Evolutionary conservation across 805 yeast species (phyloP).

Genomic region (Starmerella potacharoeniae): DNA sequence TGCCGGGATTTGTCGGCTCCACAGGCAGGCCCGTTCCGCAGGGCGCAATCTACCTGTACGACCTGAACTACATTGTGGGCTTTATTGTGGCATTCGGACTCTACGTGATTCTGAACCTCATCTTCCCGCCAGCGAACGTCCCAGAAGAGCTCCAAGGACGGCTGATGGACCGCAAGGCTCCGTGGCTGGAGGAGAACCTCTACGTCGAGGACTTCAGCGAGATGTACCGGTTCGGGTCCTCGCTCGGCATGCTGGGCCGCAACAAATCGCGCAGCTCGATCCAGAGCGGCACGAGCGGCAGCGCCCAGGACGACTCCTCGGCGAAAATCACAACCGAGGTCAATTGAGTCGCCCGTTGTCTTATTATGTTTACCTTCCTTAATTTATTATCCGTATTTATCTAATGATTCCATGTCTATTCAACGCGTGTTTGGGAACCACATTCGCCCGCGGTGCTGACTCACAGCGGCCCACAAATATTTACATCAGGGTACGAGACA

Average conservation of each 20-base stretch:
- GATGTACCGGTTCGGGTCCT: constrained; percentile 14
- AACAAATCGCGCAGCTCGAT: not conserved
- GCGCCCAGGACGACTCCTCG: not conserved
- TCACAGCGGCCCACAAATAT: not conserved
- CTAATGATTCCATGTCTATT: not conserved
- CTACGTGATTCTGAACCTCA: constrained; percentile 36
- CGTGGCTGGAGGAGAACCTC: constrained; percentile 23
- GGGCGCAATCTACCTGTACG: constrained; percentile 66
- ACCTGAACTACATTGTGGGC: constrained; percentile 68
- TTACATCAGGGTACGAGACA: not conserved
- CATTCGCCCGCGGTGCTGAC: not conserved
- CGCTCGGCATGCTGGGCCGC: not conserved
- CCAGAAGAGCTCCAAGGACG: constrained; percentile 19
- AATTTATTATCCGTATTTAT: no score
- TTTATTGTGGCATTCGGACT: constrained; percentile 46
- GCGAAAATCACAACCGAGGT: no score
- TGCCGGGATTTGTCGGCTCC: constrained; percentile 77
- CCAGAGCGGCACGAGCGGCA: no score
- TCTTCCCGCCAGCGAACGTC: constrained; percentile 18
- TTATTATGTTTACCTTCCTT: no score
- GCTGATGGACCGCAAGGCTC: constrained; percentile 16
- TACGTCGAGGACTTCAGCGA: constrained; percentile 22
- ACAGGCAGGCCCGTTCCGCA: constrained; percentile 65
- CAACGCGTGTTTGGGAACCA: not conserved
- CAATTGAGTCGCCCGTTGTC: no score